Evolutionary conservation across 768 basidiomycete species (phyloP).

Genomic region (Neoboletus brunneissimus): DNA sequence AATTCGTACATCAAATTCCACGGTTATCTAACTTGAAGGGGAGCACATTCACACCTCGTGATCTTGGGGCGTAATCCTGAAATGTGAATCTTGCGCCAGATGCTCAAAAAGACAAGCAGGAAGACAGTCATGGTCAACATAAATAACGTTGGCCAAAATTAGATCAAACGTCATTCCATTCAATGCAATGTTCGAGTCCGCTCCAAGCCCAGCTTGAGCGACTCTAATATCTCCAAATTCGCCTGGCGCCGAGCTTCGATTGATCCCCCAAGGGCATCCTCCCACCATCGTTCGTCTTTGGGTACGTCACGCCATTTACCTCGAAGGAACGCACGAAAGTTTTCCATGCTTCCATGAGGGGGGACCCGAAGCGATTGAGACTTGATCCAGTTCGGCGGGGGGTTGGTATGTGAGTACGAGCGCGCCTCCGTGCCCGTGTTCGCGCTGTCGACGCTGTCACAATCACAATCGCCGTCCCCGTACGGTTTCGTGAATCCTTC

Average conservation of each 20-base stretch:
- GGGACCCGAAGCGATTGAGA: slow-evolving; percentile 22
- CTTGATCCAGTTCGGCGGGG: slow-evolving; percentile 29
- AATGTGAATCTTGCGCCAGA: too few species aligned
- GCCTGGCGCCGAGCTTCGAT: slow-evolving; percentile 38
- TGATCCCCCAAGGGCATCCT: slow-evolving; percentile 50
- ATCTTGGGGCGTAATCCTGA: too few species aligned
- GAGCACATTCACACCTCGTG: too few species aligned
- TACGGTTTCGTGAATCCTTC: slow-evolving; percentile 50
- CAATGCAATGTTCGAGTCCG: slow-evolving; percentile 8
- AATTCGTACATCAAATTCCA: too few species aligned
- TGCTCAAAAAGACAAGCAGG: background rate
- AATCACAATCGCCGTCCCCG: background rate
- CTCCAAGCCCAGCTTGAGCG: slow-evolving; percentile 25
- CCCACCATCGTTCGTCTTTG: slow-evolving; percentile 67
- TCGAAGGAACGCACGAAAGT: slow-evolving; percentile 42
- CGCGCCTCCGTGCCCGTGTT: slow-evolving; percentile 9
- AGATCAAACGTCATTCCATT: background rate
- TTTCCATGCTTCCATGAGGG: slow-evolving; percentile 19
- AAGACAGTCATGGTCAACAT: background rate
- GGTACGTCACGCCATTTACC: slow-evolving; percentile 64
- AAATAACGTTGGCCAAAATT: background rate
- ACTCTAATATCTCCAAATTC: slow-evolving; percentile 25
- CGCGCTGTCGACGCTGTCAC: background rate
- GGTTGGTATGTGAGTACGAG: slow-evolving; percentile 33
- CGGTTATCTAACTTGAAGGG: too few species aligned